Conservation (phyloP, 106 monocot species). For the Amphibolis antarctica region DNA sequence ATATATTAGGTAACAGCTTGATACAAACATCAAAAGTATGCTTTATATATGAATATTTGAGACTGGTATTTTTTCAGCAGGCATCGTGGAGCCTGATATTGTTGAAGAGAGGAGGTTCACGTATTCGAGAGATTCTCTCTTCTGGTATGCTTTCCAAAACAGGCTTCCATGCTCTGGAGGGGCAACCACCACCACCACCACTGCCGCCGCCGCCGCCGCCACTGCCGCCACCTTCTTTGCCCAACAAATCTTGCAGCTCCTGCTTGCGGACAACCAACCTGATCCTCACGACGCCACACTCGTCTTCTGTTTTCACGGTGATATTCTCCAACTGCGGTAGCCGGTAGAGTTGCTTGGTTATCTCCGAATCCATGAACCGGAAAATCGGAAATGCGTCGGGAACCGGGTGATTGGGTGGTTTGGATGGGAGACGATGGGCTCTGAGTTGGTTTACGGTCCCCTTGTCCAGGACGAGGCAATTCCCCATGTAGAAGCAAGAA, state of each 20-base stretch:
- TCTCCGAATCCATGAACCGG: background rate
- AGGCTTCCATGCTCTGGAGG: constrained; percentile 35
- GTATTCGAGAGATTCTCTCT: constrained; percentile 21
- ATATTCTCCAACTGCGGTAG: constrained; percentile 6
- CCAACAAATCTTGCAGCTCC: constrained; percentile 11
- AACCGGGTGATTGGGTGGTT: constrained; percentile 16
- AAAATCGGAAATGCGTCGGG: constrained; percentile 6
- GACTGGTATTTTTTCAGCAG: too few species aligned
- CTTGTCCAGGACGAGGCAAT: constrained; percentile 28
- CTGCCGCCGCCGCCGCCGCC: constrained; percentile 3
- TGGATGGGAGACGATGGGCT: constrained; percentile 5
- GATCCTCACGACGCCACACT: constrained; percentile 3
- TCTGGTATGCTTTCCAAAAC: constrained; percentile 58
- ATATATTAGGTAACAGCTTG: too few species aligned
- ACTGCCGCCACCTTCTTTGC: constrained; percentile 6
- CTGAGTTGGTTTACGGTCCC: constrained; percentile 15
- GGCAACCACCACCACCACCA: background rate
- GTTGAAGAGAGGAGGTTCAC: background rate
- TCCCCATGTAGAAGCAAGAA: constrained; percentile 36
- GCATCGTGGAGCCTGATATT: too few species aligned
- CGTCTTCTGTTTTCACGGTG: background rate
- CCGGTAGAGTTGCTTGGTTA: constrained; percentile 7
- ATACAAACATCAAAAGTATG: too few species aligned
- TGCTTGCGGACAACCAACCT: constrained; percentile 9
- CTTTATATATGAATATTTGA: too few species aligned